Conservation (phyloP, 352 stramenopile genomes). For the Saprolegnia diclina region DNA sequence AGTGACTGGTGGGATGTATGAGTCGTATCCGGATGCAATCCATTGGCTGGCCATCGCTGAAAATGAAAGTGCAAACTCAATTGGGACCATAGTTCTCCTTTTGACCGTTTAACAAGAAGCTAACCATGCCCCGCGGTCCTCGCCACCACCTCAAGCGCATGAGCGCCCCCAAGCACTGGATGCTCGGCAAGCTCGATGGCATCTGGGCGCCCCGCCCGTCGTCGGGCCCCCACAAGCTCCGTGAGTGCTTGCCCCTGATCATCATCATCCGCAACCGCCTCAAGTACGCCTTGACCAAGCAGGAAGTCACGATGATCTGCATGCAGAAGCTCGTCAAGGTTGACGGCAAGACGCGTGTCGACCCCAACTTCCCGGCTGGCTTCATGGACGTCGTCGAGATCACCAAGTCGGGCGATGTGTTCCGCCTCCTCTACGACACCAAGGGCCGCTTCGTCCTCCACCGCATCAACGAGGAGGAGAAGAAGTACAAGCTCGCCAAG, state of each 20-base stretch:
- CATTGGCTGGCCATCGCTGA: background rate
- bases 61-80: no score
- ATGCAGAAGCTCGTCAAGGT: conserved; percentile 99
- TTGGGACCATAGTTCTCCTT: conserved; percentile 24
- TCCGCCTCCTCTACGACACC: conserved; percentile 97
- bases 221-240: conserved; percentile 96
- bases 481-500: conserved; percentile 98
- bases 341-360: conserved; percentile 94
- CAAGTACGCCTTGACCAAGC: conserved; percentile 98
- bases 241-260: conserved; percentile 96
- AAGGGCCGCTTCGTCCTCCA: conserved; percentile 99
- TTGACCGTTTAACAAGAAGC: conserved; percentile 25
- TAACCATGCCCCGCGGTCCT: conserved; percentile 78
- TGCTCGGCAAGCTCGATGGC: conserved; percentile 87
- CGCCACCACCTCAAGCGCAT: conserved; percentile 87
- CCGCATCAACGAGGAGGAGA: conserved; percentile 94
- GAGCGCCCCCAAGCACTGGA: conserved; percentile 84
- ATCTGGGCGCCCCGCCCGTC: conserved; percentile 92
- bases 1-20: background rate
- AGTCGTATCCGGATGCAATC: background rate
- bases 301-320: conserved; percentile 98
- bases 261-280: conserved; percentile 99
- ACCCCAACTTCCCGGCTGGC: conserved; percentile 96
- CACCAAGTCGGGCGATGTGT: conserved; percentile 95
- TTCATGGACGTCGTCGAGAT: conserved; percentile 99